A percentile compares a stretch with the other conserved stretches of the same genome.
Evolutionary conservation across 108 stramenopile genomes (phyloP).

Genomic region (Skeletonema menzelii): DNA sequence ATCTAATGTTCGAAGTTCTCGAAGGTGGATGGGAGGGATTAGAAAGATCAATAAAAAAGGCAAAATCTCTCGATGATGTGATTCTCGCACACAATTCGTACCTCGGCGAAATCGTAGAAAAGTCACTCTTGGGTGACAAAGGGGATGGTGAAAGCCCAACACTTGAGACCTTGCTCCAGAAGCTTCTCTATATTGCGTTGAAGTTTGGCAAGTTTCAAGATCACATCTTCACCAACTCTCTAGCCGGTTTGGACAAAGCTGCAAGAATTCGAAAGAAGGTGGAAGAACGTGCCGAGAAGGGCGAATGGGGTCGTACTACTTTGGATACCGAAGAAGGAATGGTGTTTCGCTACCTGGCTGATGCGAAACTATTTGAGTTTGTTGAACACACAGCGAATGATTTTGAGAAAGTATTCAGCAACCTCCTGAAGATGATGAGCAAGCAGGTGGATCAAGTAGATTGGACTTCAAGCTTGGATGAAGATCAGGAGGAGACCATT

Average conservation of each 20-base stretch:
- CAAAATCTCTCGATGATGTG: slow-evolving; percentile 86
- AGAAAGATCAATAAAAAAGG: slow-evolving; percentile 58
- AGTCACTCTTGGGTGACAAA: slow-evolving; percentile 64
- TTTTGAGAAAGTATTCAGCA: slow-evolving; percentile 58
- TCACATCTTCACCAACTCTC: slow-evolving; percentile 62
- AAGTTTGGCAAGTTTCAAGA: slow-evolving; percentile 87
- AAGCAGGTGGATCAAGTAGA: slow-evolving; percentile 58
- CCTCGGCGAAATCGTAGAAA: slow-evolving; percentile 77
- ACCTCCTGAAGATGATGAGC: slow-evolving; percentile 54
- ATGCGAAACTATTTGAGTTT: slow-evolving; percentile 48
- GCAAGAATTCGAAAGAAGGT: slow-evolving; percentile 60
- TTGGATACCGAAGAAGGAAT: slow-evolving; percentile 66
- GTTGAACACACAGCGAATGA: slow-evolving; percentile 51
- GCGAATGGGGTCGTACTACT: slow-evolving; percentile 79
- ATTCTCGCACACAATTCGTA: slow-evolving; percentile 92
- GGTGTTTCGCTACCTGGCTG: slow-evolving; percentile 71
- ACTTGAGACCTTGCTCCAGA: slow-evolving; percentile 58
- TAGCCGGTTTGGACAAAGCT: slow-evolving; percentile 63
- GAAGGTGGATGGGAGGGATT: slow-evolving; percentile 93
- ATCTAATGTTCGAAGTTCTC: slow-evolving; percentile 98
- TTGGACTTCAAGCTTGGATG: slow-evolving; percentile 27
- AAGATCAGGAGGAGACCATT: slow-evolving; percentile 15
- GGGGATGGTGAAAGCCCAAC: slow-evolving; percentile 23
- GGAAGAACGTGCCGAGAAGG: slow-evolving; percentile 60
- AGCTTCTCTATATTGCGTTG: slow-evolving; percentile 60